Conservation (phyloP, 2,329 filamentous ascomycete genomes). For the Polytolypa hystricis region DNA sequence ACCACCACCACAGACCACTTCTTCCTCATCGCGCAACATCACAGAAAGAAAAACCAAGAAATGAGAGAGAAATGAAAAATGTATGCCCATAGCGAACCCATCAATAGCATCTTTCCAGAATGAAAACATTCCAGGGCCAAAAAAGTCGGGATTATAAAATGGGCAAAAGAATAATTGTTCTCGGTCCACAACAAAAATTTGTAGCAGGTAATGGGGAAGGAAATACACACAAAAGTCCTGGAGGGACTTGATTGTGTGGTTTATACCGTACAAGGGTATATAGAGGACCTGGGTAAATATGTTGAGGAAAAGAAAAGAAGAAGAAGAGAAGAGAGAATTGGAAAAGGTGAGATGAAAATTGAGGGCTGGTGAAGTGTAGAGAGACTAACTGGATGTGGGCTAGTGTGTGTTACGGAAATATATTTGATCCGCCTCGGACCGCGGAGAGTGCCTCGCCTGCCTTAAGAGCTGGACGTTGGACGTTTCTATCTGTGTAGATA, state of each 20-base stretch:
- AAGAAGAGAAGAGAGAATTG: constrained; percentile 12
- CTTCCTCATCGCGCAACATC: not conserved
- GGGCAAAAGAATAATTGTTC: constrained; percentile 25
- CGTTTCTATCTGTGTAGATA: no score
- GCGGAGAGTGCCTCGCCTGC: no score
- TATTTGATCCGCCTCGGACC: no score
- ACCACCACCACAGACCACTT: no score
- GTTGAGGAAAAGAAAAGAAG: constrained; percentile 19
- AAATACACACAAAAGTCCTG: no score
- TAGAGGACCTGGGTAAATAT: constrained; percentile 28
- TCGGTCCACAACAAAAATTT: constrained; percentile 35
- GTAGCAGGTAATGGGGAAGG: constrained; percentile 24
- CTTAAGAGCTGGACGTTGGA: no score
- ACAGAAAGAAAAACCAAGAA: not conserved
- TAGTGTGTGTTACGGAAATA: no score
- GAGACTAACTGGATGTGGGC: no score
- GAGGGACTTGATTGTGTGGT: no score
- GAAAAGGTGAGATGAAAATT: constrained; percentile 10
- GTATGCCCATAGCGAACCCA: constrained; percentile 38
- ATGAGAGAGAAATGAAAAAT: constrained; percentile 11
- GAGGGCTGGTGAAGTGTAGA: no score
- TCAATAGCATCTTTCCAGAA: constrained; percentile 16
- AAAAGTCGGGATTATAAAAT: constrained; percentile 31
- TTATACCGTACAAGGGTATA: constrained; percentile 36
- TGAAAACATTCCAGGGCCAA: no score